Evolutionary conservation across 1,284 basidiomycete species (phyloP).

Genomic region (Austropuccinia psidii): DNA sequence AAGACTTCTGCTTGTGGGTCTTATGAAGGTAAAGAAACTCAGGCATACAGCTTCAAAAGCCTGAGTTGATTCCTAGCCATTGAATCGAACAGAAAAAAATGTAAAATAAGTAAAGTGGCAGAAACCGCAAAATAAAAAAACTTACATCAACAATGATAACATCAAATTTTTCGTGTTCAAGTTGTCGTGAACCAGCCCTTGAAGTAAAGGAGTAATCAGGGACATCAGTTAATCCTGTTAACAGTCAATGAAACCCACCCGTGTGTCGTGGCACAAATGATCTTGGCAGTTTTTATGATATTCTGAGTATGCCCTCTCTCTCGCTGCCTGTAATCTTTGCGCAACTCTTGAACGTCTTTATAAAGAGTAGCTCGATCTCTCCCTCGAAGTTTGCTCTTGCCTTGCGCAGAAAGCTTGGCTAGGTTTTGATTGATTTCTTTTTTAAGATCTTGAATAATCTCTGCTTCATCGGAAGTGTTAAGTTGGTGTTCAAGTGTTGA

Average conservation of each 20-base stretch:
- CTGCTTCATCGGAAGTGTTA: conserved; percentile 66
- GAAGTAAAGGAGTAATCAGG: background rate
- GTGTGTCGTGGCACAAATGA: conserved; percentile 48
- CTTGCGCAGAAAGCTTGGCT: conserved; percentile 59
- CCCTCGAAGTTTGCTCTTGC: conserved; percentile 67
- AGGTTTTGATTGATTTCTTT: conserved; percentile 67
- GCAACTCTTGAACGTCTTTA: conserved; percentile 78
- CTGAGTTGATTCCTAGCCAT: conserved; percentile 37
- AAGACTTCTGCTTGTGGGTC: conserved; percentile 90
- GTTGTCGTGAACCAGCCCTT: conserved; percentile 33
- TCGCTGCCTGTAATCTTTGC: conserved; percentile 58
- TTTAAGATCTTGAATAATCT: conserved; percentile 74
- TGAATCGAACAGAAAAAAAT: background rate
- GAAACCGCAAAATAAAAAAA: background rate
- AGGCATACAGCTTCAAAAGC: conserved; percentile 56
- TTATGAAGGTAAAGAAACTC: conserved; percentile 39
- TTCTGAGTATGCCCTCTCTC: conserved; percentile 7
- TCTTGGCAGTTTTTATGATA: conserved; percentile 9
- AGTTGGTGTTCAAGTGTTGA: conserved; percentile 84
- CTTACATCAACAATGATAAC: conserved; percentile 35
- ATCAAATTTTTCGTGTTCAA: conserved; percentile 33
- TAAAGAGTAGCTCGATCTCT: conserved; percentile 76
- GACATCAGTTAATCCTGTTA: conserved; percentile 54
- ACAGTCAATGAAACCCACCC: conserved; percentile 55
- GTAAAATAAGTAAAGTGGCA: background rate